Conservation (phyloP, 176 grass and related monocot species). For the Elymus sibiricus region DNA sequence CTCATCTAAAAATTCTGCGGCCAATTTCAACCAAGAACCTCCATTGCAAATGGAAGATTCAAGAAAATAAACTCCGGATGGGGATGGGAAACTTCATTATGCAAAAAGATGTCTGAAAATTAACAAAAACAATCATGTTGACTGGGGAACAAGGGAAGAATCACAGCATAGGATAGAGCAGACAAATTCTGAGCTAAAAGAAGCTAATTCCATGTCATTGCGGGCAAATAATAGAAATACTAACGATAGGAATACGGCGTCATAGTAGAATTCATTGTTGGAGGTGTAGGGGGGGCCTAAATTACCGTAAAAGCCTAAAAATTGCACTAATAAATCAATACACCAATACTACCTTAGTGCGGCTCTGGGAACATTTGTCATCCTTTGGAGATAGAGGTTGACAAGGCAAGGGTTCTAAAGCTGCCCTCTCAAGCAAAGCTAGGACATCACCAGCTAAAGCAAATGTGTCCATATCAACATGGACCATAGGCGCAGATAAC, state of each 20-base stretch:
- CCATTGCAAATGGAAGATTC: neutral
- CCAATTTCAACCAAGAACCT: neutral
- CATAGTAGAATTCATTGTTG: slow-evolving; percentile 1
- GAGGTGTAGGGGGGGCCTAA: neutral
- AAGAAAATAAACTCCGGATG: neutral
- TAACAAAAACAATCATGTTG: neutral
- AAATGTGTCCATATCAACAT: slow-evolving; percentile 73
- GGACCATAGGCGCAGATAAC: slow-evolving; percentile 56
- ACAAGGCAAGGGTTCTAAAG: slow-evolving; percentile 64
- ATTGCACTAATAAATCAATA: slow-evolving; percentile 6
- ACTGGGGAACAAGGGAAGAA: neutral
- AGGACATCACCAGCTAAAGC: slow-evolving; percentile 87
- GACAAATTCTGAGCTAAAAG: slow-evolving; percentile 11
- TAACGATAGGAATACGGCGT: neutral
- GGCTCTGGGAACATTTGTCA: slow-evolving; percentile 78
- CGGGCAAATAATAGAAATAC: slow-evolving; percentile 4
- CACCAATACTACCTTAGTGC: slow-evolving; percentile 55
- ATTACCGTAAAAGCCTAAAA: neutral
- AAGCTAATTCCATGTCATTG: slow-evolving; percentile 3
- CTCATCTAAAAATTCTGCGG: neutral
- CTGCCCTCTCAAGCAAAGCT: slow-evolving; percentile 59
- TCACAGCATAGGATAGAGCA: neutral
- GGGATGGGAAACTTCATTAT: neutral
- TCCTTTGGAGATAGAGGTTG: slow-evolving; percentile 73
- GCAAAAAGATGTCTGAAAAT: neutral